Conservation (phyloP, 352 stramenopile species). For the Globisporangium mamillatum region DNA sequence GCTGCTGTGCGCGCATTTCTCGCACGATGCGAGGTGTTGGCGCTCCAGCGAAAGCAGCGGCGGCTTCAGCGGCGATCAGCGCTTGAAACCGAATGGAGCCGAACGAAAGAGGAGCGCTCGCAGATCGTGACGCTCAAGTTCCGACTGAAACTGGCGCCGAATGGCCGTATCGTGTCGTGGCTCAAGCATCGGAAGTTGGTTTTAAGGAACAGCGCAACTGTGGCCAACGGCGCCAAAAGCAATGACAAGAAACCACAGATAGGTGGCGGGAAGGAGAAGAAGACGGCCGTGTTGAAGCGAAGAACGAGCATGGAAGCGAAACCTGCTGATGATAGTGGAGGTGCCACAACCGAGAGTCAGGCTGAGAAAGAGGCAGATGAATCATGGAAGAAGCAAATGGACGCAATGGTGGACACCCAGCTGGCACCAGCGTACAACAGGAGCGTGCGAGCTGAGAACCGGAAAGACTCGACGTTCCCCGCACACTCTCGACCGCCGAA, state of each 20-base stretch:
- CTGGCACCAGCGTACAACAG: slow-evolving; percentile 43
- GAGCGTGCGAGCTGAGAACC: slow-evolving; percentile 48
- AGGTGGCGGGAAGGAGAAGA: background rate
- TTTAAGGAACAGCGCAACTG: background rate
- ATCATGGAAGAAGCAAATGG: slow-evolving; percentile 15
- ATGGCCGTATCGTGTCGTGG: slow-evolving; percentile 25
- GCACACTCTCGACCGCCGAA: slow-evolving; percentile 46
- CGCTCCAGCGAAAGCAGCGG: slow-evolving; percentile 28
- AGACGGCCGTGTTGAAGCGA: background rate
- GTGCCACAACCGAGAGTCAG: background rate
- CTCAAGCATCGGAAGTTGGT: slow-evolving; percentile 12
- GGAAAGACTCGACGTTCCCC: slow-evolving; percentile 51
- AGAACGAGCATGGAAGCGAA: background rate
- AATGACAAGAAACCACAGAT: background rate
- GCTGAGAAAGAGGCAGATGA: slow-evolving; percentile 2
- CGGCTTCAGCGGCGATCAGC: slow-evolving; percentile 24
- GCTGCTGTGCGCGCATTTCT: slow-evolving; percentile 36
- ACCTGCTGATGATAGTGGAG: background rate
- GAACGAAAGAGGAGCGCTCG: slow-evolving; percentile 30
- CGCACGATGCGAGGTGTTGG: slow-evolving; percentile 27
- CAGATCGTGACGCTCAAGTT: slow-evolving; percentile 47
- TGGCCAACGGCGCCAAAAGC: background rate
- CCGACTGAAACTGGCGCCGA: slow-evolving; percentile 13
- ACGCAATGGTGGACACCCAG: slow-evolving; percentile 13
- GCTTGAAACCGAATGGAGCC: slow-evolving; percentile 46